Percentiles rank a stretch among this genome's conserved stretches.
These are phyloP conservation scores for Wickerhamomyces kurtzmanii DNA, from an alignment of 805 yeast species.

Conservation along the genomic window DNA sequence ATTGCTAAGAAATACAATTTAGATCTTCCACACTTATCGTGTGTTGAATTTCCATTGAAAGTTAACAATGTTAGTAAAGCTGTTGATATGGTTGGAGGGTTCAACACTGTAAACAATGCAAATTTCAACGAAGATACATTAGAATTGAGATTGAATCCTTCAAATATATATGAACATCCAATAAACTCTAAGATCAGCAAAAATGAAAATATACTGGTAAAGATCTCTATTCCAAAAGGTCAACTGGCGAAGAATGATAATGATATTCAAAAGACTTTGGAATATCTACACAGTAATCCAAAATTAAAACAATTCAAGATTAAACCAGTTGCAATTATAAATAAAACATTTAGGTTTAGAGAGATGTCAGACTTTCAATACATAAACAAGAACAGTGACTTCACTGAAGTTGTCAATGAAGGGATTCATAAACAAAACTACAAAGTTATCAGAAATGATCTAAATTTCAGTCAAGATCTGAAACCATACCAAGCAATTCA, in stretches of 20 bases:
- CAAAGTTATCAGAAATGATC: slow-evolving; percentile 25
- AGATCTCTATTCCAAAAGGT: slow-evolving; percentile 50
- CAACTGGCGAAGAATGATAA: slow-evolving; percentile 30
- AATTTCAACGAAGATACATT: slow-evolving; percentile 22
- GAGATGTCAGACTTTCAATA: slow-evolving; percentile 86
- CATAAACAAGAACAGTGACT: slow-evolving; percentile 45
- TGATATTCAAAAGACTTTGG: slow-evolving; percentile 31
- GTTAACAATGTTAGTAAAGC: slow-evolving; percentile 59
- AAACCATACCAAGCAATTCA: slow-evolving; percentile 24
- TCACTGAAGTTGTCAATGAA: slow-evolving; percentile 27
- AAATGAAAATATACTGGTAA: slow-evolving; percentile 49
- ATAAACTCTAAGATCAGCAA: slow-evolving; percentile 41
- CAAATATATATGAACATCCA: slow-evolving; percentile 44
- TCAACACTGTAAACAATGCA: slow-evolving; percentile 21
- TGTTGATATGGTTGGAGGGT: slow-evolving; percentile 61
- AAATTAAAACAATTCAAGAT: slow-evolving; percentile 29
- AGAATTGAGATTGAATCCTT: slow-evolving; percentile 27
- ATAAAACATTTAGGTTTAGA: slow-evolving; percentile 65
- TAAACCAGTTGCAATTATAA: slow-evolving; percentile 58
- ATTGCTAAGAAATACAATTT: slow-evolving; percentile 47
- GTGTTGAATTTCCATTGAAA: slow-evolving; percentile 71
- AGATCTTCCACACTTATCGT: slow-evolving; percentile 65
- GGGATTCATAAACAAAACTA: slow-evolving; percentile 34
- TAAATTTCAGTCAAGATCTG: slow-evolving; percentile 24
- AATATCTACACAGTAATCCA: slow-evolving; percentile 18